phyloP scores from a whole-genome alignment of 768 basidiomycete species.

The Lactifluus volemus region DNA sequence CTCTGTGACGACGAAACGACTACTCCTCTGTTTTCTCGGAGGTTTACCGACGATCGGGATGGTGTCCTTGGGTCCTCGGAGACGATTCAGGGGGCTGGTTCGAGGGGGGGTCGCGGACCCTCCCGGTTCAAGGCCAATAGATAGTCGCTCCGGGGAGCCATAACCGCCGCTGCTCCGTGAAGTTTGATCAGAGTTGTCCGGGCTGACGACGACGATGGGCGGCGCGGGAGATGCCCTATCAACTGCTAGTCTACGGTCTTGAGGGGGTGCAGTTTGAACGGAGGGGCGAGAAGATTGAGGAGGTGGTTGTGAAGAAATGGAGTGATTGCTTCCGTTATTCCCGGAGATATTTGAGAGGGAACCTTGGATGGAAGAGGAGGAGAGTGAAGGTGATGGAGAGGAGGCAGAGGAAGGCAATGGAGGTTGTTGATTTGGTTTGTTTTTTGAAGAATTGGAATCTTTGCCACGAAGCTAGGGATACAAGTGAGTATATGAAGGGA shows the following conservation, averaged over 20 bases:
- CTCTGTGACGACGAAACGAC: conserved; percentile 92
- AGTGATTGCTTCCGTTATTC: conserved; percentile 34
- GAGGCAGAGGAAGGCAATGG: conserved; percentile 34
- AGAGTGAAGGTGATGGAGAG: conserved; percentile 37
- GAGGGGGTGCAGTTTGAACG: conserved; percentile 29
- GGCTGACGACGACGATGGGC: conserved; percentile 80
- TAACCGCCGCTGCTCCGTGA: conserved; percentile 34
- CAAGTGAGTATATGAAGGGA: conserved; percentile 14
- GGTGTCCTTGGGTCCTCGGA: conserved; percentile 88
- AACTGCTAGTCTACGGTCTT: conserved; percentile 56
- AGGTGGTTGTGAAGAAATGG: conserved; percentile 33
- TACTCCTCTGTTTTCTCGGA: conserved; percentile 95
- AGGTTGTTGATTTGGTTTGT: conserved; percentile 47
- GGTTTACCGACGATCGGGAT: conserved; percentile 96
- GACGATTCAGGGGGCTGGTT: conserved; percentile 58
- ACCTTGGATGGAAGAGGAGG: conserved; percentile 31
- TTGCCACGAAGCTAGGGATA: conserved; percentile 52
- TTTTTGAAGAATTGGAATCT: conserved; percentile 61
- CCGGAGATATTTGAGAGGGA: conserved; percentile 29
- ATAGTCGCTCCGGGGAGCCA: conserved; percentile 41
- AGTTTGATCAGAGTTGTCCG: conserved; percentile 48
- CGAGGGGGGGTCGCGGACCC: conserved; percentile 49
- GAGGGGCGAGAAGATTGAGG: conserved; percentile 33
- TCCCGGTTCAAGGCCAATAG: conserved; percentile 39
- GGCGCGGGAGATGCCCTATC: conserved; percentile 48